Evolutionary conservation across 148 eudicot genomes (phyloP).

Genomic region (Camellia japonica): DNA sequence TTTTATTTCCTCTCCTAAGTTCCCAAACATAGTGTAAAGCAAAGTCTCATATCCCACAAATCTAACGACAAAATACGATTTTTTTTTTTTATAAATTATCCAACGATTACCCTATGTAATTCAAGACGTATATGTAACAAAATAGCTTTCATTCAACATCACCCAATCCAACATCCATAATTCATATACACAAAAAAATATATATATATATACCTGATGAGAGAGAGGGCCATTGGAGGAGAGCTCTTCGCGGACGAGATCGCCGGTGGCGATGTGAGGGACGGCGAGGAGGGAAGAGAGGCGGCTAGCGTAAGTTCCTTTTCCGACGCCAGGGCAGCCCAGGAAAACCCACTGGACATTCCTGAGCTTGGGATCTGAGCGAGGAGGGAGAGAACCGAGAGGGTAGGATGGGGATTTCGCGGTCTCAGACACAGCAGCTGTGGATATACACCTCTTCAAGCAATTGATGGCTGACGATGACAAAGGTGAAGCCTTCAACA

Average conservation of each 20-base stretch:
- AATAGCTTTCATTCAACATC: too few relatives aligned
- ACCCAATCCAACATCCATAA: not conserved
- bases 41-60: too few relatives aligned
- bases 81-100: too few relatives aligned
- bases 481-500: conserved; percentile 35
- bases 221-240: conserved; percentile 67
- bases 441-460: conserved; percentile 40
- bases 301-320: conserved; percentile 89
- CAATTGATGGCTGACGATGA: conserved; percentile 20
- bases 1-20: too few relatives aligned
- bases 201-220: conserved; percentile 32
- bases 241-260: conserved; percentile 86
- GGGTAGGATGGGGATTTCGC: conserved; percentile 25
- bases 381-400: conserved; percentile 14
- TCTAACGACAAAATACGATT: too few relatives aligned
- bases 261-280: conserved; percentile 98
- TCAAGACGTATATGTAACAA: too few relatives aligned
- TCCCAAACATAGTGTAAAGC: too few relatives aligned
- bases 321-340: conserved; percentile 94
- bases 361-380: conserved; percentile 37
- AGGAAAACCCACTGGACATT: conserved; percentile 90
- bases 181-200: too few relatives aligned
- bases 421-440: conserved; percentile 33
- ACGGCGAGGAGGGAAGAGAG: conserved; percentile 73
- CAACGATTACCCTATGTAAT: too few relatives aligned